phyloP scores from a whole-genome alignment of 768 basidiomycete genomes.

The Leucocoprinus birnbaumii region DNA sequence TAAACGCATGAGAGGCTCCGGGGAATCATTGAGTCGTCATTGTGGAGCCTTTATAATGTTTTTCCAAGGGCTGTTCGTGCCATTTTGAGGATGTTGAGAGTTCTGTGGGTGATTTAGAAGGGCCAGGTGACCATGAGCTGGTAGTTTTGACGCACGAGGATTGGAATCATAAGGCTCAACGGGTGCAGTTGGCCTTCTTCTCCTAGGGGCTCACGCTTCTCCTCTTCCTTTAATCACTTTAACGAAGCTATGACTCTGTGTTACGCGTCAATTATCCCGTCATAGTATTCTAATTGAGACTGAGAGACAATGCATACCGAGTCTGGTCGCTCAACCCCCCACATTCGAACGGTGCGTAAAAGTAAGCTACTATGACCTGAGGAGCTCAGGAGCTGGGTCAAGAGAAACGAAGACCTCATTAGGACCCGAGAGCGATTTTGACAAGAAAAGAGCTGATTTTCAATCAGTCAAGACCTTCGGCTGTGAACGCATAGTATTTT shows the following conservation, averaged over 20 bases:
- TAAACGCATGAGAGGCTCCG: neutral
- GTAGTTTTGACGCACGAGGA: neutral
- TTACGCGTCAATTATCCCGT: no score
- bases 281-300: no score
- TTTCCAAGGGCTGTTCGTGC: neutral
- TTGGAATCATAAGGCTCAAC: neutral
- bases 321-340: no score
- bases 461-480: no score
- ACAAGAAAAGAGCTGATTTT: no score
- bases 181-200: neutral
- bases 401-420: neutral
- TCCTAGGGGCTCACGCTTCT: no score
- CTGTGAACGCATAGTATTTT: no score
- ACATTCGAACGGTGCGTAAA: no score
- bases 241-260: no score
- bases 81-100: neutral
- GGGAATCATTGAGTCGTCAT: neutral
- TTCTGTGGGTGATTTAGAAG: neutral
- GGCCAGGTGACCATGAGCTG: neutral
- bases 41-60: neutral
- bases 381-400: neutral
- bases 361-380: no score
- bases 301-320: no score
- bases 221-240: no score
- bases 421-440: neutral